A percentile compares a stretch with the other conserved stretches of the same genome.
These are phyloP conservation scores for Jimgerdemannia flammicorona DNA, from an alignment of 192 early-diverging fungal genomes.

Conservation along the genomic window DNA sequence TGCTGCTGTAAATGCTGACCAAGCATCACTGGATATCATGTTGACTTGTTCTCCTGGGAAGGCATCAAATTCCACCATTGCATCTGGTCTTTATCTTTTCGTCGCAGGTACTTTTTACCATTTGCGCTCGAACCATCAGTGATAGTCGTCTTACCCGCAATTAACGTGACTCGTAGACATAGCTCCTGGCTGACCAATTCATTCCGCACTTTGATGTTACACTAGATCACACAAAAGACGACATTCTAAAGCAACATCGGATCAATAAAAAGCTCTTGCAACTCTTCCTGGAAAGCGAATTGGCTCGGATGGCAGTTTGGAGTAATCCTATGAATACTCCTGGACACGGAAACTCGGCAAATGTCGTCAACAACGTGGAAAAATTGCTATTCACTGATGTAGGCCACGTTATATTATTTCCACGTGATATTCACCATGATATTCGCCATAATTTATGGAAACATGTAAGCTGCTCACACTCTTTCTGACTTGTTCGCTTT, in stretches of 20 bases:
- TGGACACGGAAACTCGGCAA: constrained; percentile 26
- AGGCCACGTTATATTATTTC: not conserved
- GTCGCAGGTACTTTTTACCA: constrained; percentile 20
- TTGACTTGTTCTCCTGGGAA: constrained; percentile 38
- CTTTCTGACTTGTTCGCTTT: not conserved
- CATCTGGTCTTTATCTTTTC: constrained; percentile 27
- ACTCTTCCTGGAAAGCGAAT: constrained; percentile 86
- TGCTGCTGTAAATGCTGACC: constrained; percentile 55
- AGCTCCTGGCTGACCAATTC: no score
- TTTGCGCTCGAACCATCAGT: not conserved
- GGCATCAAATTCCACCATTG: constrained; percentile 20
- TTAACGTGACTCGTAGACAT: no score
- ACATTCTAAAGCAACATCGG: constrained; percentile 44
- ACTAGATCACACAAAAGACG: constrained; percentile 47
- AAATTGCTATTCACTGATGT: constrained; percentile 29
- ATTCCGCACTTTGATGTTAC: no score
- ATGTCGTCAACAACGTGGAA: constrained; percentile 21
- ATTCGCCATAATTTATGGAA: no score
- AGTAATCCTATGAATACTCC: constrained; percentile 62
- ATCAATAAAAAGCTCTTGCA: constrained; percentile 63
- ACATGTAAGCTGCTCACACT: no score
- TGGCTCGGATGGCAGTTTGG: constrained; percentile 83
- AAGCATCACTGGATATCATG: constrained; percentile 49
- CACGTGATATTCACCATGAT: no score
- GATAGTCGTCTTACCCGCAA: no score